Percentiles rank a stretch among this genome's conserved stretches.
phyloP scores from a whole-genome alignment of 1,139 yeast genomes.

The Taphrina wiesneri region DNA sequence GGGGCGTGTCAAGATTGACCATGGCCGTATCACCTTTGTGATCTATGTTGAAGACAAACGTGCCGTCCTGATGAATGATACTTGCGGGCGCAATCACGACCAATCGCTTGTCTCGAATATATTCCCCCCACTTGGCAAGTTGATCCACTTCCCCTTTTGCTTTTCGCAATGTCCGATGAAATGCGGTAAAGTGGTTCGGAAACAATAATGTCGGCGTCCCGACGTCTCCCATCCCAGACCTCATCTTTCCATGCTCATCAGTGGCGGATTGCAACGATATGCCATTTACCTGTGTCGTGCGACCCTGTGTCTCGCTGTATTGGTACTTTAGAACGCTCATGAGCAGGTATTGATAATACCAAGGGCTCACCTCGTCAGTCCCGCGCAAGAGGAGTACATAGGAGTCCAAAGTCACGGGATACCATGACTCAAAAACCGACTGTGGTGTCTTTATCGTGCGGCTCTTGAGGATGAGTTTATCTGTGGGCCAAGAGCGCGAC shows the following conservation, averaged over 20 bases:
- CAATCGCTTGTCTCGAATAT: background rate
- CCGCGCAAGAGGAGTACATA: background rate
- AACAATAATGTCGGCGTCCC: background rate
- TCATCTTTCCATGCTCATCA: background rate
- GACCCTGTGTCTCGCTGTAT: background rate
- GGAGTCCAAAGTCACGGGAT: background rate
- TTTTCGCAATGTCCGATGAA: background rate
- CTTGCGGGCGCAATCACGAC: slow-evolving; percentile 1
- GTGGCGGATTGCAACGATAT: background rate
- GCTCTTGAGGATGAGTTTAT: background rate
- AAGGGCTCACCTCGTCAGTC: slow-evolving; percentile 7
- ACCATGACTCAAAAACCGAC: background rate
- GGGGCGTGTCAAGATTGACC: background rate
- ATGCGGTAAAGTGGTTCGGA: slow-evolving; percentile 5
- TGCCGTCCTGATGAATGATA: background rate
- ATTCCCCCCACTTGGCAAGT: background rate
- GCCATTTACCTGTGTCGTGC: background rate
- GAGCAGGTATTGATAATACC: background rate
- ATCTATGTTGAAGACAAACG: background rate
- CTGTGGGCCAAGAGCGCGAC: slow-evolving; percentile 3
- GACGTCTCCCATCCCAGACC: background rate
- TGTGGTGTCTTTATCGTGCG: background rate
- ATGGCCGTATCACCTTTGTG: background rate
- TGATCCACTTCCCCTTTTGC: background rate
- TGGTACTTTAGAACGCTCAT: background rate